phyloP scores from a whole-genome alignment of 768 basidiomycete species.

The Ramaria rubella region DNA sequence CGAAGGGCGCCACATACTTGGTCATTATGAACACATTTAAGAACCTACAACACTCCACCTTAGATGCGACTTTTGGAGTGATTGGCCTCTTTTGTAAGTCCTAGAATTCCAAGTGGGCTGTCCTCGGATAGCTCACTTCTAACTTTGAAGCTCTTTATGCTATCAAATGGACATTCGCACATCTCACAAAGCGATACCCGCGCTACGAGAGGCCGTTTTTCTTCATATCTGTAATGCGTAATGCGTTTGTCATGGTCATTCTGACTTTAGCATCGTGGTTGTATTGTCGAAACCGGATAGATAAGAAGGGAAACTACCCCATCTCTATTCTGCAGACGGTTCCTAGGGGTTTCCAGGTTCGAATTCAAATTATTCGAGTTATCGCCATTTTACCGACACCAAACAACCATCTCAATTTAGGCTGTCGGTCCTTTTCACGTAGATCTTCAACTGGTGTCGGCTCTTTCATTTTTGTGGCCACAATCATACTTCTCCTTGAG shows the following conservation, averaged over 20 bases:
- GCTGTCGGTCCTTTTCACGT: slow-evolving; percentile 44
- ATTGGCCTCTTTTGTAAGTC: slow-evolving; percentile 47
- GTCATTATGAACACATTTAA: slow-evolving; percentile 94
- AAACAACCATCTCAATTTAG: slow-evolving; percentile 27
- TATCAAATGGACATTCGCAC: slow-evolving; percentile 54
- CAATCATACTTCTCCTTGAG: slow-evolving; percentile 85
- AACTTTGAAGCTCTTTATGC: slow-evolving; percentile 53
- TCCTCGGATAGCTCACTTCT: slow-evolving; percentile 11
- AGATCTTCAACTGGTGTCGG: slow-evolving; percentile 46
- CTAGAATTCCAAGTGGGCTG: background rate
- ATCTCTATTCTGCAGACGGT: slow-evolving; percentile 81
- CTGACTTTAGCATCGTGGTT: slow-evolving; percentile 86
- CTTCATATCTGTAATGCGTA: slow-evolving; percentile 70
- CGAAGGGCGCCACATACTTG: slow-evolving; percentile 73
- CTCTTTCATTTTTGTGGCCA: slow-evolving; percentile 79
- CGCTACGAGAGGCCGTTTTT: slow-evolving; percentile 62
- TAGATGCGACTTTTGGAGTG: slow-evolving; percentile 90
- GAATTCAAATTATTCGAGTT: slow-evolving; percentile 21
- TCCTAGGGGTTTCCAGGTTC: slow-evolving; percentile 72
- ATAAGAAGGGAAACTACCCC: slow-evolving; percentile 60
- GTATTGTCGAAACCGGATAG: slow-evolving; percentile 59
- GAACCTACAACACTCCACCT: slow-evolving; percentile 56
- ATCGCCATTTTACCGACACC: background rate
- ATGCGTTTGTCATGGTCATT: slow-evolving; percentile 83
- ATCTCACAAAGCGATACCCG: slow-evolving; percentile 54